Evolutionary conservation across 2,329 filamentous ascomycete genomes (phyloP).

Genomic region (Herpotrichia juniperi): DNA sequence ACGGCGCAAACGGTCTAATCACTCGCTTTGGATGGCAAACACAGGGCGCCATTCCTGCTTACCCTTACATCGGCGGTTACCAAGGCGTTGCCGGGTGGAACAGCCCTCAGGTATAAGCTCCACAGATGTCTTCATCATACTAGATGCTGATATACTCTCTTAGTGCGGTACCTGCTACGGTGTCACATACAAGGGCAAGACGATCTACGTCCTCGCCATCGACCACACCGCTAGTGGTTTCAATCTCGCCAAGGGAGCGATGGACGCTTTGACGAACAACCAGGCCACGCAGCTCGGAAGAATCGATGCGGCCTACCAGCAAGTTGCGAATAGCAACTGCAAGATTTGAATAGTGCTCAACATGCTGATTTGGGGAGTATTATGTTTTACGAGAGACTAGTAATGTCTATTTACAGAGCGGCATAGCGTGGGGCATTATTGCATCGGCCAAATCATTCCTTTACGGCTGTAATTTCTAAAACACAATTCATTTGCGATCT

Average conservation of each 20-base stretch:
- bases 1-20: slow-evolving; percentile 70
- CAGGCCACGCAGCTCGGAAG: slow-evolving; percentile 53
- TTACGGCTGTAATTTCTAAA: slow-evolving; percentile 13
- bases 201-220: slow-evolving; percentile 57
- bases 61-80: slow-evolving; percentile 58
- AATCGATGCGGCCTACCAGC: slow-evolving; percentile 48
- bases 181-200: slow-evolving; percentile 54
- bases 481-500: background rate
- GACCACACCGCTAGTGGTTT: slow-evolving; percentile 56
- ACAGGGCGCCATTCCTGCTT: slow-evolving; percentile 52
- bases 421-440: slow-evolving; percentile 9
- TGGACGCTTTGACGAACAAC: slow-evolving; percentile 57
- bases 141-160: slow-evolving; percentile 11
- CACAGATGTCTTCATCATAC: background rate
- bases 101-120: slow-evolving; percentile 31
- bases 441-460: slow-evolving; percentile 8
- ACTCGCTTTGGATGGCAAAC: slow-evolving; percentile 65
- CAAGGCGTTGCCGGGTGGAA: slow-evolving; percentile 56
- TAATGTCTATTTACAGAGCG: slow-evolving; percentile 5
- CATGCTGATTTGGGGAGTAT: background rate
- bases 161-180: slow-evolving; percentile 61
- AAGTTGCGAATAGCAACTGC: slow-evolving; percentile 47
- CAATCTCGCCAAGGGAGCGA: slow-evolving; percentile 55
- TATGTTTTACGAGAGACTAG: background rate
- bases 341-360: slow-evolving; percentile 14